Conservation (phyloP, 768 basidiomycete species). For the Calvatia gigantea region DNA sequence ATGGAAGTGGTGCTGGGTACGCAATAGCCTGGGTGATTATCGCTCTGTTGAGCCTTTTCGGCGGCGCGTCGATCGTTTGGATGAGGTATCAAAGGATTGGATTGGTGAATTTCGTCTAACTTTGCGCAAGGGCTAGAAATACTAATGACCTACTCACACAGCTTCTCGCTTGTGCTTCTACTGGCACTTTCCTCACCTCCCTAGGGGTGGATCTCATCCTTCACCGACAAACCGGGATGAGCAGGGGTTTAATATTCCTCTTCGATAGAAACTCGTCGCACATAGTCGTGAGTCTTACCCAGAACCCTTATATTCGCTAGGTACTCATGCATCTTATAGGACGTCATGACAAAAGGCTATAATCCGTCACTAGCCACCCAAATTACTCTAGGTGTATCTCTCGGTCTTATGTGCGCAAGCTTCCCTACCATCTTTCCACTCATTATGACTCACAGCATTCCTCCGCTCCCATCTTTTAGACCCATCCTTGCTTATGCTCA, state of each 20-base stretch:
- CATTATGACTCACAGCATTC: not conserved
- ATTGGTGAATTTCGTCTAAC: slow-evolving; percentile 43
- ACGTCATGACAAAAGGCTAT: slow-evolving; percentile 45
- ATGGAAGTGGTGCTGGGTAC: slow-evolving; percentile 21
- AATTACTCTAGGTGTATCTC: slow-evolving; percentile 48
- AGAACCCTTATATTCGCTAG: not conserved
- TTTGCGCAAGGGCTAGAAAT: no score
- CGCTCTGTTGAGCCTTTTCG: slow-evolving; percentile 37
- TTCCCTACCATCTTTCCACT: not conserved
- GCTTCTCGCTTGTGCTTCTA: slow-evolving; percentile 49
- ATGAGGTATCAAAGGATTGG: slow-evolving; percentile 37
- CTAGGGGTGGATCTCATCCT: slow-evolving; percentile 56
- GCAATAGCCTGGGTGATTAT: slow-evolving; percentile 53
- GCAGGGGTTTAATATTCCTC: slow-evolving; percentile 57
- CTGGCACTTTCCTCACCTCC: slow-evolving; percentile 56
- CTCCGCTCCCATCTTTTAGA: slow-evolving; percentile 25
- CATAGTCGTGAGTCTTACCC: slow-evolving; percentile 36
- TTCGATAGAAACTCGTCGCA: slow-evolving; percentile 63
- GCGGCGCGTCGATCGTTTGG: slow-evolving; percentile 39
- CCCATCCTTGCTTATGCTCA: slow-evolving; percentile 52
- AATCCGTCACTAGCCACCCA: slow-evolving; percentile 46
- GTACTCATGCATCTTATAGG: slow-evolving; percentile 28
- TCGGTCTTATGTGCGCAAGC: slow-evolving; percentile 51
- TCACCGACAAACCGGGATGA: slow-evolving; percentile 59
- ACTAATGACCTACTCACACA: no score